These are phyloP conservation scores for Scedosporium dehoogii DNA, from an alignment of 2,329 filamentous ascomycete genomes.

Conservation along the genomic window DNA sequence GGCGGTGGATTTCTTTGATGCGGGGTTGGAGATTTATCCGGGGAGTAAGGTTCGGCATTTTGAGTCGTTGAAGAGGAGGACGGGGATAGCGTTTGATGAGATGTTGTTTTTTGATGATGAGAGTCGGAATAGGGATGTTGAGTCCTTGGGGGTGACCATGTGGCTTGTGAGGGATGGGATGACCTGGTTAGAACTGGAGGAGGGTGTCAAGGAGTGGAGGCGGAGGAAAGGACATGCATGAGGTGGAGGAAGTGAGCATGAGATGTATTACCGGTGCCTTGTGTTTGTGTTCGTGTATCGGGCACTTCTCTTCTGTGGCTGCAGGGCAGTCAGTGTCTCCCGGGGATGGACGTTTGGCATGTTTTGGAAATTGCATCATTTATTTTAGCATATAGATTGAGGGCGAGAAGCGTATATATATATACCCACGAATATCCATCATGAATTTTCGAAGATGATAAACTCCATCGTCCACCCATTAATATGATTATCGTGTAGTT, in stretches of 20 bases:
- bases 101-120: constrained; percentile 98
- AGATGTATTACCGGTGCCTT: neutral
- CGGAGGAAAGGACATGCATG: constrained; percentile 46
- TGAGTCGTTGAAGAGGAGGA: constrained; percentile 58
- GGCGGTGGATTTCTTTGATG: constrained; percentile 51
- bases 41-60: constrained; percentile 83
- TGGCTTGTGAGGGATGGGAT: constrained; percentile 73
- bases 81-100: constrained; percentile 63
- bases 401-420: too few species aligned
- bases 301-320: neutral
- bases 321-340: neutral
- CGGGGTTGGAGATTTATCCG: constrained; percentile 58
- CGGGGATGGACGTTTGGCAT: too few species aligned
- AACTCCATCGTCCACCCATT: too few species aligned
- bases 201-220: constrained; percentile 73
- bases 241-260: neutral
- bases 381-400: too few species aligned
- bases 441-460: too few species aligned
- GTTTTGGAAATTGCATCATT: too few species aligned
- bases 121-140: constrained; percentile 73
- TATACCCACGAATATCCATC: too few species aligned
- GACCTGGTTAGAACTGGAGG: constrained; percentile 65
- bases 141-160: constrained; percentile 72
- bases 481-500: too few species aligned
- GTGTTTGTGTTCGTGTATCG: neutral